Percentiles rank a stretch among this genome's conserved stretches.
Evolutionary conservation across 1,284 basidiomycete genomes (phyloP).

Genomic region (Ceratobasidium sp.): DNA sequence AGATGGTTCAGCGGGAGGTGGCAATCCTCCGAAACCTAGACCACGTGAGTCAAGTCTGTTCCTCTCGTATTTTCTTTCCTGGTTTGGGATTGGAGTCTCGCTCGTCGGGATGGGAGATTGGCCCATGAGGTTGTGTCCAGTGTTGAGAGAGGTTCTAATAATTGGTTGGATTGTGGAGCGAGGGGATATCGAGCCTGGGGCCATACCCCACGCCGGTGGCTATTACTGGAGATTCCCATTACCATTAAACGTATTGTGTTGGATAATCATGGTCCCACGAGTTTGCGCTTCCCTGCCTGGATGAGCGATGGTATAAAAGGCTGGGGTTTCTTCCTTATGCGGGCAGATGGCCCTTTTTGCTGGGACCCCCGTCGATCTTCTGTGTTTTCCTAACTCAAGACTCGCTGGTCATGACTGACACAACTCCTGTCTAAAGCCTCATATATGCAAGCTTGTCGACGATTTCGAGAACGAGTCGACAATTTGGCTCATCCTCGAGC

Average conservation of each 20-base stretch:
- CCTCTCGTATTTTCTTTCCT: slow-evolving; percentile 1
- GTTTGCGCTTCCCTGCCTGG: no score
- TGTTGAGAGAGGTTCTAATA: background rate
- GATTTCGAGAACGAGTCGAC: slow-evolving; percentile 74
- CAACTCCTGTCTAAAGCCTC: slow-evolving; percentile 58
- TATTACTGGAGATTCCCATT: background rate
- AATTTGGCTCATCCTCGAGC: slow-evolving; percentile 74
- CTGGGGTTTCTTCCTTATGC: no score
- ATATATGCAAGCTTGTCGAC: slow-evolving; percentile 85
- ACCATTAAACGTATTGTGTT: background rate
- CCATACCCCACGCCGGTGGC: background rate
- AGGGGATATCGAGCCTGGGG: background rate
- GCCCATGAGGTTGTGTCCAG: background rate
- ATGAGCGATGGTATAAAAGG: no score
- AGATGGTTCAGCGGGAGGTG: slow-evolving; percentile 78
- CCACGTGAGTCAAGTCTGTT: slow-evolving; percentile 61
- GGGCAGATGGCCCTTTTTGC: no score
- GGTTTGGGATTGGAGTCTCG: background rate
- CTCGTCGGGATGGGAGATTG: background rate
- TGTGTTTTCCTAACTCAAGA: background rate
- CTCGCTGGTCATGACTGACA: background rate
- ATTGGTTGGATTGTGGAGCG: background rate
- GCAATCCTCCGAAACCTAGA: slow-evolving; percentile 77
- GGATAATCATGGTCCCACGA: no score
- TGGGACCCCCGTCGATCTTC: background rate